Base-by-base conservation (phyloP, 2,329 filamentous ascomycete genomes). In the Incumbomyces delicatus region DNA sequence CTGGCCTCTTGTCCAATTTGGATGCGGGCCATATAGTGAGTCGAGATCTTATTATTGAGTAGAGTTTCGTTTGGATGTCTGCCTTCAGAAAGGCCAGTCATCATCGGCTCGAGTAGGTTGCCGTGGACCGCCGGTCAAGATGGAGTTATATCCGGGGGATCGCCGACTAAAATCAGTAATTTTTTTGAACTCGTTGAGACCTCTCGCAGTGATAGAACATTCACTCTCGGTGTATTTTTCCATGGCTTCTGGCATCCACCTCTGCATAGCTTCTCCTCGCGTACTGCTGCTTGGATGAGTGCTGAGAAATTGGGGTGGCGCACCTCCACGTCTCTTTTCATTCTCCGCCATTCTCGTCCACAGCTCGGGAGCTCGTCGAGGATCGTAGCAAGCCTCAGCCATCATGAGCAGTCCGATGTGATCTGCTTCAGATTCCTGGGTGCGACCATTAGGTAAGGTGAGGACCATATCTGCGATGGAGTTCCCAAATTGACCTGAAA, bases 391-490 rank as follows among this genome's bases (percentile, higher is more conserved):
- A 32, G 71, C 72, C 58, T 77, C 68, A 1, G 78, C 70, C 75
- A 81, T 81, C 71, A 82, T 78, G 60, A 80, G 64, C 66, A 53
- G 39, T 8, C 78, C 78, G 30, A 82, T 80, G 45, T 76, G 73
- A 58, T 81, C 78, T 6, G 78, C 78, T 58, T 81, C 77, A 1
- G 67, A 66, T 64, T 82, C 78, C 60, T 80, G 76, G 22, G 66
- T 72, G 44, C 78, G 63, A 10, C 71, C 74, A 27, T 76, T 76
- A 0, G 78, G 78, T 54, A 73, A 64, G 14, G 62, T 63, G 47
- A 78, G 71, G 31, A 72, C 67, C 6, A 78, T 55, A 41, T 76
- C 67, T 16, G 76, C 52, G 6, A 75, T 49, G 31, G 69, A 49
- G 44, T 66, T 61, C 40, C 64, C 53, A 7, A 67, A 20, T 14